Conservation (phyloP, 257 asterid genomes). For the Solanum paucissectum region DNA sequence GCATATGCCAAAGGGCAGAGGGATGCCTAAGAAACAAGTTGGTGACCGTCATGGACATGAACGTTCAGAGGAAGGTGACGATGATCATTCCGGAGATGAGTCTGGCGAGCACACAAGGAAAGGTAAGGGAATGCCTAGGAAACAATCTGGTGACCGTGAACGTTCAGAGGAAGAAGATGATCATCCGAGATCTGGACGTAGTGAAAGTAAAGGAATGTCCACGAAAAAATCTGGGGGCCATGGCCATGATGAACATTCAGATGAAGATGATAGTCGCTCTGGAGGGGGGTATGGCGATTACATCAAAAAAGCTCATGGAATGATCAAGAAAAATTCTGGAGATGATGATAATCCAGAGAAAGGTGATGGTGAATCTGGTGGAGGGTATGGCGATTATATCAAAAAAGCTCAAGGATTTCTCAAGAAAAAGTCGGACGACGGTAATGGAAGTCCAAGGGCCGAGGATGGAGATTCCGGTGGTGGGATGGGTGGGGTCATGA, state of each 20-base stretch:
- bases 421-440: background rate
- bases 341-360: too few species aligned
- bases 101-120: too few species aligned
- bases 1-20: background rate
- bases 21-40: background rate
- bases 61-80: background rate
- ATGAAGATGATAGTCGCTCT: background rate
- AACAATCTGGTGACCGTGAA: background rate
- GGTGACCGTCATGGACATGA: too few species aligned
- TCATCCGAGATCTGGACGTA: background rate
- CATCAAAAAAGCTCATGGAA: background rate
- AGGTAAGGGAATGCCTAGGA: too few species aligned
- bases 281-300: background rate
- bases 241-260: background rate
- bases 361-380: background rate
- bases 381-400: background rate
- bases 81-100: background rate
- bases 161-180: background rate
- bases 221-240: background rate
- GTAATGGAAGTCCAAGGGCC: background rate
- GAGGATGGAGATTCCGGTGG: background rate
- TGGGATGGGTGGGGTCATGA: background rate
- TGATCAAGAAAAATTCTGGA: background rate
- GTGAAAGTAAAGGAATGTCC: background rate
- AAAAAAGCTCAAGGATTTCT: background rate